These are phyloP conservation scores for Sporobolomyces phaffii DNA, from an alignment of 768 basidiomycete species.

Conservation along the genomic window DNA sequence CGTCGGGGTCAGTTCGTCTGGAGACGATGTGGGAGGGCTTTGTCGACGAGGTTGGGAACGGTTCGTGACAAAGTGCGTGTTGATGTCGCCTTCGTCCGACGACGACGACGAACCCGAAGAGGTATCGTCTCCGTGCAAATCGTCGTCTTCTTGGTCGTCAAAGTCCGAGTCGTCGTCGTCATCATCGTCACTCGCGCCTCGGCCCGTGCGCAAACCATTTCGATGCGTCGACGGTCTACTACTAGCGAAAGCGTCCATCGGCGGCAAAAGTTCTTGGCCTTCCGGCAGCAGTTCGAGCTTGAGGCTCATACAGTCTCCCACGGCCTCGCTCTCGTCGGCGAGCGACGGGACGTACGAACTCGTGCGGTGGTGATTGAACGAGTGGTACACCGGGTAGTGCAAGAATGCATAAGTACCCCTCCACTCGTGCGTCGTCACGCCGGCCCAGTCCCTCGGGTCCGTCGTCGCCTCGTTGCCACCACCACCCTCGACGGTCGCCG, in stretches of 20 bases:
- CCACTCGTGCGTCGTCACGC: conserved; percentile 14
- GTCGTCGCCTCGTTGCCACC: background rate
- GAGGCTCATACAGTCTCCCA: conserved; percentile 29
- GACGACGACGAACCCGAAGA: background rate
- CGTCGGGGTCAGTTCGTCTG: too few species aligned
- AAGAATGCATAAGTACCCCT: conserved; percentile 26
- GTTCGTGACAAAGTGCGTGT: background rate
- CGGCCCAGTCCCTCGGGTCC: conserved; percentile 22
- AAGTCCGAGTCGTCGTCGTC: conserved; percentile 4
- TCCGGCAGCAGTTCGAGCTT: conserved; percentile 20
- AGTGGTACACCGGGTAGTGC: conserved; percentile 9
- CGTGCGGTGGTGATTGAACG: conserved; percentile 7
- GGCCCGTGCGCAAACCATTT: too few species aligned
- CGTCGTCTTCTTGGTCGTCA: background rate
- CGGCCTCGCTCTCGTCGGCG: conserved; percentile 27
- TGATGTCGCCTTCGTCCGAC: background rate
- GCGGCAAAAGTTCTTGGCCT: background rate
- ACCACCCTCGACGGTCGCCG: background rate
- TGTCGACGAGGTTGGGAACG: background rate
- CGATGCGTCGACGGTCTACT: too few species aligned
- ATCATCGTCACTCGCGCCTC: background rate
- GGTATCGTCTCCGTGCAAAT: background rate
- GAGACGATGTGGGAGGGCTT: background rate
- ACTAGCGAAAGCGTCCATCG: conserved; percentile 18
- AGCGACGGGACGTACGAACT: background rate